Evolutionary conservation across 768 basidiomycete genomes (phyloP).

Genomic region (Mrakia hoshinonis): DNA sequence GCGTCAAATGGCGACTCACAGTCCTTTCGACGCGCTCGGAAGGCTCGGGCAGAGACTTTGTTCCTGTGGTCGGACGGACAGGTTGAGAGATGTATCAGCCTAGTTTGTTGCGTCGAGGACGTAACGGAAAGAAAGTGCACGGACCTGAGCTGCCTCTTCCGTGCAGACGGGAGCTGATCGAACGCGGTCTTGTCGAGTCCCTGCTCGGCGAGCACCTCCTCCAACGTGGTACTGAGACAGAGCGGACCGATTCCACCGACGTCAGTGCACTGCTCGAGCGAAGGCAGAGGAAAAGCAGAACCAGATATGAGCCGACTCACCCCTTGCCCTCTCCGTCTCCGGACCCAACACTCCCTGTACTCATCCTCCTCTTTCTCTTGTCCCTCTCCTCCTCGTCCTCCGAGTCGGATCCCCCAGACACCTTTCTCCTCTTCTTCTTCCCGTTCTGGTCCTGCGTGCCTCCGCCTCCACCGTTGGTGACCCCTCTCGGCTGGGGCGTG

Average conservation of each 20-base stretch:
- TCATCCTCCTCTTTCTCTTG: neutral
- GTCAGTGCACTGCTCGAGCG: neutral
- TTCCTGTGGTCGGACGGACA: too few species aligned
- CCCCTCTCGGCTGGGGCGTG: neutral
- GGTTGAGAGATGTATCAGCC: too few species aligned
- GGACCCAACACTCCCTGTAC: neutral
- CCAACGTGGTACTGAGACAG: neutral
- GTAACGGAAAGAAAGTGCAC: neutral
- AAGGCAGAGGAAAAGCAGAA: neutral
- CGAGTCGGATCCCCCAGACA: neutral
- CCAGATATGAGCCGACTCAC: neutral
- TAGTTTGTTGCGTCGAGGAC: neutral
- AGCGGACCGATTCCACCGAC: neutral
- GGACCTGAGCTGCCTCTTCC: slow-evolving; percentile 39
- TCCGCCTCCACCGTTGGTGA: neutral
- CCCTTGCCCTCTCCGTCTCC: slow-evolving; percentile 5
- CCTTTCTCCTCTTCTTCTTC: neutral
- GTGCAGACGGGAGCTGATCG: slow-evolving; percentile 30
- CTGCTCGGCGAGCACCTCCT: slow-evolving; percentile 1
- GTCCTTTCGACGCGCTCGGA: slow-evolving; percentile 14
- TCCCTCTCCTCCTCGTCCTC: neutral
- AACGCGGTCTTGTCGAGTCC: slow-evolving; percentile 12
- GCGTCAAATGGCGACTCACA: neutral
- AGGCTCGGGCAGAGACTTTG: slow-evolving; percentile 11
- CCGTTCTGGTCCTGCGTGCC: neutral